Conservation (phyloP, 345 rosid genomes). For the Trapa bicornis region DNA sequence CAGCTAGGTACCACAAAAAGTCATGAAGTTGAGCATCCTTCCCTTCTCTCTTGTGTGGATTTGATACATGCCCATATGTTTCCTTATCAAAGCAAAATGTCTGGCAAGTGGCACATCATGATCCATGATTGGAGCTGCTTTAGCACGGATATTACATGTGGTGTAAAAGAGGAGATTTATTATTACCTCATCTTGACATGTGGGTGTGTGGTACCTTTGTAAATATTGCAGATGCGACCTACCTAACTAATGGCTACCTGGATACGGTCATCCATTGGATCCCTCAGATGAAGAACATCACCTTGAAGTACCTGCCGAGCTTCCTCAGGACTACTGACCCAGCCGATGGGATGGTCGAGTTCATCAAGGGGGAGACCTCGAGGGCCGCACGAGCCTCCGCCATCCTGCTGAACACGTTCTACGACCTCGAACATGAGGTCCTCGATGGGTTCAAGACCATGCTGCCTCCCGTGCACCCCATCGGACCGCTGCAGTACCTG, state of each 20-base stretch:
- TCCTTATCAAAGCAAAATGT: no score
- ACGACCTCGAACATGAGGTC: slow-evolving; percentile 21
- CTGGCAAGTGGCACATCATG: no score
- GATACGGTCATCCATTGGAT: slow-evolving; percentile 35
- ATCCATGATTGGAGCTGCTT: no score
- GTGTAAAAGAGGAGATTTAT: no score
- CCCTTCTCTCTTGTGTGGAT: no score
- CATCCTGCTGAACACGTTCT: slow-evolving; percentile 29
- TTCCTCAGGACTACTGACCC: slow-evolving; percentile 35
- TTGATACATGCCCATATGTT: no score
- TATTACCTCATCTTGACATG: no score
- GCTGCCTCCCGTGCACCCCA: slow-evolving; percentile 9
- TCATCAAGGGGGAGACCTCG: slow-evolving; percentile 1
- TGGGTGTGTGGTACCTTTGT: background rate
- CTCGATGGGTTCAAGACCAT: slow-evolving; percentile 11
- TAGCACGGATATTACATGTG: no score
- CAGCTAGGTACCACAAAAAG: no score
- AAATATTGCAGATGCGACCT: slow-evolving; percentile 24
- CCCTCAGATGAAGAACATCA: slow-evolving; percentile 24
- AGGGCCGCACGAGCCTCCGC: slow-evolving; percentile 22
- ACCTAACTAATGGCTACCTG: slow-evolving; percentile 31
- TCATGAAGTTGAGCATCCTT: no score
- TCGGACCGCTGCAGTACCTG: slow-evolving; percentile 16
- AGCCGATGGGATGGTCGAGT: slow-evolving; percentile 23
- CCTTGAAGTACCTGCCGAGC: slow-evolving; percentile 30